Conservation (phyloP, 805 yeast species). For the Saccharomycopsis sp. region DNA sequence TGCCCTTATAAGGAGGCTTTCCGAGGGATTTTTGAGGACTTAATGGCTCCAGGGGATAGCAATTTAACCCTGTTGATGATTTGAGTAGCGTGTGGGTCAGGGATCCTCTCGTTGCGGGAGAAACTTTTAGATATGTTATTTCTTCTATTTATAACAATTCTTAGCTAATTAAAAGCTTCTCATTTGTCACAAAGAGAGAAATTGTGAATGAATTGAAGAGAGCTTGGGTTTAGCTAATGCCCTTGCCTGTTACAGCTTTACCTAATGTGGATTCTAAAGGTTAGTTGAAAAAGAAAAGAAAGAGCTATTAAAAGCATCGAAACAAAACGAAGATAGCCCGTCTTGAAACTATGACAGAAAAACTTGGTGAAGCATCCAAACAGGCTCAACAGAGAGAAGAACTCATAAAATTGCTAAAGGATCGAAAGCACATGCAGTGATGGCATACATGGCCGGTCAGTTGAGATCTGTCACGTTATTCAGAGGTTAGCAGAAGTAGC, state of each 20-base stretch:
- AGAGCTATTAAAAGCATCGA: constrained; percentile 21
- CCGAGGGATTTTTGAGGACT: no score
- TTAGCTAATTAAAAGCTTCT: constrained; percentile 59
- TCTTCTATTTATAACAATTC: constrained; percentile 47
- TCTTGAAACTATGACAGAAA: constrained; percentile 23
- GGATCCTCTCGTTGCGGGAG: no score
- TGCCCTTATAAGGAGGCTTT: no score
- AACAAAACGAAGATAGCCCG: constrained; percentile 28
- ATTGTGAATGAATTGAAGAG: constrained; percentile 72
- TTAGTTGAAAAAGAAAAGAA: constrained; percentile 23
- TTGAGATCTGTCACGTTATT: no score
- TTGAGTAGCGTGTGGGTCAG: no score
- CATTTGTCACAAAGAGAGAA: constrained; percentile 87
- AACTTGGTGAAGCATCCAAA: constrained; percentile 25
- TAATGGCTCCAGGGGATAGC: no score
- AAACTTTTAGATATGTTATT: no score
- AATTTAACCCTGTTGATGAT: no score
- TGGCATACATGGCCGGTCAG: constrained; percentile 55
- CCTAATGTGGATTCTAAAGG: constrained; percentile 42
- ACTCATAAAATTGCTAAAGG: constrained; percentile 52
- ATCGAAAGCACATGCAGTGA: constrained; percentile 69
- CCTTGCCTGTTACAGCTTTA: constrained; percentile 45
- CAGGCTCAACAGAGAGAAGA: constrained; percentile 52
- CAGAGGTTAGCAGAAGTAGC: constrained; percentile 71
- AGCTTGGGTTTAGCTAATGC: constrained; percentile 76